Evolutionary conservation across 441 rosid genomes (phyloP), one percentile per base, ranked within the genome.

Genomic region (Arabidopsis hybrid): DNA sequence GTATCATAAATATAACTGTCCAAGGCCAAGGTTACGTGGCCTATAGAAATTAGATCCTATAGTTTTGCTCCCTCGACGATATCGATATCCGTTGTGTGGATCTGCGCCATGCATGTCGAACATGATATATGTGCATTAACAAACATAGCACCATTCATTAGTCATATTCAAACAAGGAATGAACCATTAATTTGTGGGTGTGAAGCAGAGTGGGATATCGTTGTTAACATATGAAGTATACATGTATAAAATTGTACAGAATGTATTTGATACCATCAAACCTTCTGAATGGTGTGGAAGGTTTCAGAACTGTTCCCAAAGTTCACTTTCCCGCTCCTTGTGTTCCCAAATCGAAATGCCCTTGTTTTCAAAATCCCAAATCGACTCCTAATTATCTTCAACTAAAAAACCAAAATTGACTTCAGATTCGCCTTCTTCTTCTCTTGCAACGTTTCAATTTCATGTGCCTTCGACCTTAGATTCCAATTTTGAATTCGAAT

Each of bases 301-400:
- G 52, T 57, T 63, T 35, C 9, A 0, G 5, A 36, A 57, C 11
- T 65, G 21, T 35, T 47, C 51, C 46, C 3, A 61, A 67, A 55
- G 61, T 78, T 45, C 61, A 68, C 0, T 46, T 78, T 78, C 81
- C 81, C 81, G 74, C 81, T 45, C 67, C 6, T 57, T 78, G 18
- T 39, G 13, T 16, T 26, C 16, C 26, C 36, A 68, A n/a, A 56
- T 46, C 46, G n/a, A 29, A 45, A n/a, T 46, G 5, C 58, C 59
- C 65, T 66, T 12, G 0, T 0, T 46, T 55, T 73, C 69, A 63
- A 63, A 61, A 60, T 61, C 39, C 59, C 21, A 75, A 75, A 60
- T 21, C 8, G 35, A 14, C 16, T 43, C 57, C 31, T 9, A 13
- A 40, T 7, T 0, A 58, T 56, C 31, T 26, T 65, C 34, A 8